These are phyloP conservation scores for Fabrea salina DNA, from an alignment of 169 alveolate genomes.

Conservation along the genomic window DNA sequence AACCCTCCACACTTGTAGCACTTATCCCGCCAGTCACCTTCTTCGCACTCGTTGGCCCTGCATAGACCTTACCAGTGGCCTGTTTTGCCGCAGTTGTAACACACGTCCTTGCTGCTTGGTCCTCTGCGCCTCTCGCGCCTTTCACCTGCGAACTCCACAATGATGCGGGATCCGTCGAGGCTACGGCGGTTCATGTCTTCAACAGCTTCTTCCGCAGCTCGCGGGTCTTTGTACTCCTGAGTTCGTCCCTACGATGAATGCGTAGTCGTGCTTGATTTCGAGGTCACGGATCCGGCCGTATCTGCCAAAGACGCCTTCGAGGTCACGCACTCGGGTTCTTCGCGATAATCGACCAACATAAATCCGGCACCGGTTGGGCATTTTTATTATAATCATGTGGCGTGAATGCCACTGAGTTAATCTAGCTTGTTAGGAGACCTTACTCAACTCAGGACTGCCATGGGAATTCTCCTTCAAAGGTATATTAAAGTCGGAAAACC, in stretches of 20 bases:
- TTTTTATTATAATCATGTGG: too few species aligned
- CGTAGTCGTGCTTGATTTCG: conserved; percentile 41
- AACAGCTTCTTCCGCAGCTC: conserved; percentile 43
- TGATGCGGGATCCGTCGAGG: conserved; percentile 31
- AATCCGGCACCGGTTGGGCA: conserved; percentile 32
- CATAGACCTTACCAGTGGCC: conserved; percentile 41
- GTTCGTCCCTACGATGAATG: conserved; percentile 38
- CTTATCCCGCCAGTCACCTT: conserved; percentile 39
- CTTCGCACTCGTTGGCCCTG: conserved; percentile 54
- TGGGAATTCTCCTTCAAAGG: too few species aligned
- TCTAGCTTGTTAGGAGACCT: too few species aligned
- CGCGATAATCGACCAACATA: conserved; percentile 33
- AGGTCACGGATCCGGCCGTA: conserved; percentile 45
- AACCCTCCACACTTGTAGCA: conserved; percentile 43
- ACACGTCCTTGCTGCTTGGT: conserved; percentile 36
- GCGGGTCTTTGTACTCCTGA: conserved; percentile 35
- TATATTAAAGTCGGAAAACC: too few species aligned
- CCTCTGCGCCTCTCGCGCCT: conserved; percentile 32
- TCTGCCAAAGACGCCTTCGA: conserved; percentile 28
- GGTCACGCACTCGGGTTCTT: conserved; percentile 34
- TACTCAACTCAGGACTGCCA: too few species aligned
- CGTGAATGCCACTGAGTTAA: too few species aligned
- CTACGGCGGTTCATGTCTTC: conserved; percentile 30
- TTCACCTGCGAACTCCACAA: conserved; percentile 44
- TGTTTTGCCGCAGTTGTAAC: conserved; percentile 38